Base-by-base conservation (phyloP, 129 eudicot genomes). In the Flaveria sonorensis region DNA sequence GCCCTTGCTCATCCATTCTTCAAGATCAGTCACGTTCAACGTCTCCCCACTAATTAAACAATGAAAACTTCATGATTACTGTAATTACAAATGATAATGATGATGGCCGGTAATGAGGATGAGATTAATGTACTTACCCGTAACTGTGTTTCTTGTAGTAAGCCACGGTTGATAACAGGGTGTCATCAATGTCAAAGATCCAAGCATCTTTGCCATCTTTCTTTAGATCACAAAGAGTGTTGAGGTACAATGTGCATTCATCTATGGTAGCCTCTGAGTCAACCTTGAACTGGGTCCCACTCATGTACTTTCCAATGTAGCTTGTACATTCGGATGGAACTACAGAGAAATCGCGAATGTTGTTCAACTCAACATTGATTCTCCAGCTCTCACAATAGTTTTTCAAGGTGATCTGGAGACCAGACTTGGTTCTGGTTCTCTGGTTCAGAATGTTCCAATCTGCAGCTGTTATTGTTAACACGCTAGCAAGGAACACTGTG, bases 301-400 rank as follows among this genome's bases (percentile, higher is more conserved):
- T 72, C 92, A 86, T 86, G 77, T 86, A 90, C 74, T 86, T 85
- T 11, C 87, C 85, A n/a, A 90, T 85, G 75, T 83, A 87, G n/a
- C 63, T 67, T 1, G 81, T 81, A 47, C 92, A 90, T 73, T 90
- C 90, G 1, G 86, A 70, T 42, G 96, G 96, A 47, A 90, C 90
- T 15, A 84, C 84, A 0, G 85, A 62, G 69, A 83, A 87, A 18
- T 67, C 90, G 3, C 78, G 70, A 26, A 87, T 80, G 78, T 90
- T 90, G 87, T 84, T 84, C 10, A 90, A 78, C 80, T 90, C 92
- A 4, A 85, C 92, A 59, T 90, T 87, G 81, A 86, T 85, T 67
- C 92, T 85, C 96, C 90, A 90, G 55, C 89, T 77, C 87, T 90
- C 96, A 11, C 90, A 87, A 13, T 83, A 90, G 66, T 87, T 90